Conservation (phyloP, 495 filamentous ascomycete genomes). For the Tuber aestivum region DNA sequence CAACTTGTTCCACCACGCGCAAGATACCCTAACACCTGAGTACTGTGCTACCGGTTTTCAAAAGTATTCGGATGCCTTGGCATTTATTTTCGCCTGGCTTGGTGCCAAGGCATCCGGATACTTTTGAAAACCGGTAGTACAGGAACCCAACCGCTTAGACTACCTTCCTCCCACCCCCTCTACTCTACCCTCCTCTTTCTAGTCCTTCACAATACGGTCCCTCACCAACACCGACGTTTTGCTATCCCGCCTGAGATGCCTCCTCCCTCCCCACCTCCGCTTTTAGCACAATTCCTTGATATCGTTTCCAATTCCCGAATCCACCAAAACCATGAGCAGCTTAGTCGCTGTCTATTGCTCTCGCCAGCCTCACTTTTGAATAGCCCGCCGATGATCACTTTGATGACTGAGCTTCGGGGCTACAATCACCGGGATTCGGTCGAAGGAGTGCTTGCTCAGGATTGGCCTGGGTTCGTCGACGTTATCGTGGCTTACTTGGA, state of each 20-base stretch:
- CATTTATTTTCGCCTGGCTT: too few species aligned
- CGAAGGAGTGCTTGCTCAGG: slow-evolving; percentile 25
- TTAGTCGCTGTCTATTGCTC: slow-evolving; percentile 24
- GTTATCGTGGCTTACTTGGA: slow-evolving; percentile 33
- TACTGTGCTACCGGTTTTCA: too few species aligned
- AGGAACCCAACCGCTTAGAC: too few species aligned
- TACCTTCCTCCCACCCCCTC: neutral
- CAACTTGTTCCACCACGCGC: too few species aligned
- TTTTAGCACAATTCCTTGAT: slow-evolving; percentile 23
- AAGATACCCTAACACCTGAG: too few species aligned
- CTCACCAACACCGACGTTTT: neutral
- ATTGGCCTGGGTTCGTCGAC: slow-evolving; percentile 37
- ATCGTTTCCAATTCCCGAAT: slow-evolving; percentile 22
- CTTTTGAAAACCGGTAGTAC: too few species aligned
- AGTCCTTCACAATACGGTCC: neutral
- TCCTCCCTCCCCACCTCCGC: slow-evolving; percentile 12
- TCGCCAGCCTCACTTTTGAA: slow-evolving; percentile 23
- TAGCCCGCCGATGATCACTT: slow-evolving; percentile 27
- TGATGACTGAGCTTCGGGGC: slow-evolving; percentile 25
- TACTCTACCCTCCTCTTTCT: neutral
- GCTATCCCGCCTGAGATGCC: slow-evolving; percentile 9
- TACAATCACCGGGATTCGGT: slow-evolving; percentile 15
- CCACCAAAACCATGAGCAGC: slow-evolving; percentile 18
- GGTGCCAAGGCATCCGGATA: too few species aligned
- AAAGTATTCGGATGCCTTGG: too few species aligned